A percentile compares a stretch with the other conserved stretches of the same genome.
Evolutionary conservation across 225 moss, liverwort and hornwort genomes (phyloP).

Genomic region (Sphagnum contortum): DNA sequence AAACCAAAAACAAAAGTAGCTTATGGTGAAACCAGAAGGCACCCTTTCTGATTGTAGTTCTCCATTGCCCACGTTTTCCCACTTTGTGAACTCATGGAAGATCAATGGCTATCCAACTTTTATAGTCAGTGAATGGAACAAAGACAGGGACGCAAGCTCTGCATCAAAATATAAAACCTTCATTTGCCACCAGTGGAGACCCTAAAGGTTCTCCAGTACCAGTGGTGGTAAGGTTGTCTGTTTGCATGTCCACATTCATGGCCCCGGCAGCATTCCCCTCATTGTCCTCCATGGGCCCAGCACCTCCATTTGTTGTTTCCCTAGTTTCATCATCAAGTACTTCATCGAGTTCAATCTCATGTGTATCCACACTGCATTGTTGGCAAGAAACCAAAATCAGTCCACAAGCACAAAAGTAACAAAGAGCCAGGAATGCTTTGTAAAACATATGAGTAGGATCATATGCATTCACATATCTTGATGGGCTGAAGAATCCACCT

Average conservation of each 20-base stretch:
- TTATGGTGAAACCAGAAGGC: too few species aligned
- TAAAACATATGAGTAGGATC: neutral
- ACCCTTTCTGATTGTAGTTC: too few species aligned
- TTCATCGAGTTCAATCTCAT: slow-evolving; percentile 85
- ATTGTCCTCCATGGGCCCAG: slow-evolving; percentile 19
- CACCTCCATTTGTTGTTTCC: slow-evolving; percentile 10
- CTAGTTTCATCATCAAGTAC: slow-evolving; percentile 39
- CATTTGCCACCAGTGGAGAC: too few species aligned
- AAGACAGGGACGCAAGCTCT: too few species aligned
- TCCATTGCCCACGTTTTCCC: too few species aligned
- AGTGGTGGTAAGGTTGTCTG: slow-evolving; percentile 9
- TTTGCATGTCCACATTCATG: slow-evolving; percentile 32
- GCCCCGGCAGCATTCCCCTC: slow-evolving; percentile 28
- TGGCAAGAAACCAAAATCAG: neutral
- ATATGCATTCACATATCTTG: neutral
- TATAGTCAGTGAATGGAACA: too few species aligned
- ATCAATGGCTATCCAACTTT: neutral
- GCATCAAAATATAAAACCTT: too few species aligned
- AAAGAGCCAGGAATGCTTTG: neutral
- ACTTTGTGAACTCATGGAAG: neutral
- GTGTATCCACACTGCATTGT: slow-evolving; percentile 81
- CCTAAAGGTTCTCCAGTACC: too few species aligned
- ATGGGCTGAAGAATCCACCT: too few species aligned
- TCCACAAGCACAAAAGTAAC: neutral
- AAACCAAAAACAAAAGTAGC: neutral